Base-by-base conservation (phyloP, 2,329 filamentous ascomycete genomes). In the Hypoxylon sp. region DNA sequence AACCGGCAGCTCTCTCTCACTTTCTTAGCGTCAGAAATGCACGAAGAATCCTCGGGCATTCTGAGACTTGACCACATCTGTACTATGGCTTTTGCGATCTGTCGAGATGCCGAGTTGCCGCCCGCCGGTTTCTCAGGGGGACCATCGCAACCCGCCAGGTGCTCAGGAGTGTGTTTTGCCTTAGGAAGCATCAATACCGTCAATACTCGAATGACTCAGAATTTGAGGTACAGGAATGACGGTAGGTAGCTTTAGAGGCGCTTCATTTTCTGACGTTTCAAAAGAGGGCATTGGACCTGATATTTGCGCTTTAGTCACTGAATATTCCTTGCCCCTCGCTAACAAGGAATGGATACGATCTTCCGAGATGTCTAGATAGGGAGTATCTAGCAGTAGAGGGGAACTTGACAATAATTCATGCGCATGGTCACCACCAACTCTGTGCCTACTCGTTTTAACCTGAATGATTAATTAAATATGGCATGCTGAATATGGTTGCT, bases 301-400 rank as follows among this genome's bases (percentile, higher is more conserved):
- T 52, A 73, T 67, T 72, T 72, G 60, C 64, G 65, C 65, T 56
- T 68, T 67, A 71, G 68, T 55, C 63, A 64, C 19, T 44, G 64
- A 70, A 62, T 67, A 67, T 53, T 69, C 64, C 63, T 70, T 68
- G 53, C 65, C 63, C 47, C 42, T 64, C 42, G 32, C 57, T 57
- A 55, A 54, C 51, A 50, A 63, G 67, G 60, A 62, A 62, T 69
- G 55, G 47, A 59, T 52, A 39, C 56, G 44, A 69, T 71, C 56
- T 71, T 68, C 68, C 61, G 48, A 62, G 56, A 69, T 70, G 73
- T 69, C 68, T 73, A 73, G 71, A 71, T 72, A 63, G 68, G 73
- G 57, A 64, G 59, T 72, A 74, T 72, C 70, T 76, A 75, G 73
- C 68, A 72, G 55, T 69, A 71, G 68, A 73, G 62, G 67, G 66